Evolutionary conservation across 164 flowering plant genomes (phyloP).

Genomic region (Taxillus chinensis): DNA sequence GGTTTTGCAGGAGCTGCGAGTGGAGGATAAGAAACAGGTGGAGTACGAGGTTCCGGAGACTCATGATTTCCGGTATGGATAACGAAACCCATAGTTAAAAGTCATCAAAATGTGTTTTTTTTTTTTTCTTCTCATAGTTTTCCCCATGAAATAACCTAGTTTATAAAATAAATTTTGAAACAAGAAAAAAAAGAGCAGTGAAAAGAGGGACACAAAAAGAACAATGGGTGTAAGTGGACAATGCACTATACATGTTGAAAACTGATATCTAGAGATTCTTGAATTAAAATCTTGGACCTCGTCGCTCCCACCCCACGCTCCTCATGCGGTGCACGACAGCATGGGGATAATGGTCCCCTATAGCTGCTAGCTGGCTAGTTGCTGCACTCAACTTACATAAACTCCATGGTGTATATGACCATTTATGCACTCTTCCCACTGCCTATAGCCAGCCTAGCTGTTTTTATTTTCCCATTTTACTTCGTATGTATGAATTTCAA

Average conservation of each 20-base stretch:
- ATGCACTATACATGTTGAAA: too few relatives aligned
- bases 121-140: too few relatives aligned
- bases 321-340: constrained; percentile 38
- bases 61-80: constrained; percentile 27
- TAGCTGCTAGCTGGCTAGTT: background rate
- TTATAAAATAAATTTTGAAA: too few relatives aligned
- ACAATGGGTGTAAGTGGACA: too few relatives aligned
- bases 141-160: too few relatives aligned
- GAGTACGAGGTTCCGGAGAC: constrained; percentile 8
- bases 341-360: constrained; percentile 7
- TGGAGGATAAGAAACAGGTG: constrained; percentile 5
- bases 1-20: constrained; percentile 15
- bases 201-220: too few relatives aligned
- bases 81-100: background rate
- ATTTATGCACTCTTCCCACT: constrained; percentile 5
- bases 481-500: background rate
- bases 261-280: too few relatives aligned
- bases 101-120: background rate
- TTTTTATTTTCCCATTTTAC: background rate
- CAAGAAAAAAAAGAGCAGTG: too few relatives aligned
- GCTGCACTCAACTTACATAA: background rate
- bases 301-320: constrained; percentile 10
- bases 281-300: background rate
- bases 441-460: background rate
- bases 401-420: background rate